Evolutionary conservation across 2,329 filamentous ascomycete species (phyloP).

Genomic region (Trichocomaceae sp.): DNA sequence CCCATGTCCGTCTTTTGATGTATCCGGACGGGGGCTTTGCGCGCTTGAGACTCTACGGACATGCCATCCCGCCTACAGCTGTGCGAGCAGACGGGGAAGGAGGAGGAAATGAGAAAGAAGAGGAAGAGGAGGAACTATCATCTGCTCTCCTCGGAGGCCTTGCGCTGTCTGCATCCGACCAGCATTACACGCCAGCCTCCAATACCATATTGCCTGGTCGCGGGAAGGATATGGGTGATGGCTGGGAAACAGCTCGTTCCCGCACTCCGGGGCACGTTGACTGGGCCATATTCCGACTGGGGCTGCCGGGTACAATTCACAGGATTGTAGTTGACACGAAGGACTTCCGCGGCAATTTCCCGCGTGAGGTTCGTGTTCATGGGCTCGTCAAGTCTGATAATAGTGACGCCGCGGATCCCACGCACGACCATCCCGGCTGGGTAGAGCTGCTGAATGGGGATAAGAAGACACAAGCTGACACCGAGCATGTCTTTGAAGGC

Average conservation of each 20-base stretch:
- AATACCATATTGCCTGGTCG: conserved; percentile 39
- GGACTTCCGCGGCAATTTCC: conserved; percentile 42
- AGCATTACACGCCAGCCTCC: conserved; percentile 37
- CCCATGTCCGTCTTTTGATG: conserved; percentile 40
- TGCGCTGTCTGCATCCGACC: conserved; percentile 34
- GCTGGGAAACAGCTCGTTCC: conserved; percentile 39
- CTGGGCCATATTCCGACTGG: conserved; percentile 37
- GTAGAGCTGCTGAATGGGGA: conserved; percentile 32
- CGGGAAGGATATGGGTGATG: conserved; percentile 41
- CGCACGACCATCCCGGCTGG: conserved; percentile 31
- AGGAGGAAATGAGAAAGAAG: conserved; percentile 23
- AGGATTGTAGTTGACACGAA: conserved; percentile 40
- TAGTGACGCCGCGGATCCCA: conserved; percentile 21
- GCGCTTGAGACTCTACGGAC: conserved; percentile 37
- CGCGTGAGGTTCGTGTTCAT: conserved; percentile 35
- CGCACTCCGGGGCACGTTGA: conserved; percentile 35
- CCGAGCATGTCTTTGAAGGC: conserved; percentile 36
- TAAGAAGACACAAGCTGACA: conserved; percentile 34
- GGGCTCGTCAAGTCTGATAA: conserved; percentile 23
- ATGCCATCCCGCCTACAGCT: conserved; percentile 31
- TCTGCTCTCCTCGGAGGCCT: conserved; percentile 37
- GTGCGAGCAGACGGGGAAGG: not conserved
- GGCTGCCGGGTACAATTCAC: conserved; percentile 32
- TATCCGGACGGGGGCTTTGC: conserved; percentile 43
- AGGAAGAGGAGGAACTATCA: conserved; percentile 35